phyloP scores from a whole-genome alignment of 2,329 filamentous ascomycete species.

The Fusarium udum region DNA sequence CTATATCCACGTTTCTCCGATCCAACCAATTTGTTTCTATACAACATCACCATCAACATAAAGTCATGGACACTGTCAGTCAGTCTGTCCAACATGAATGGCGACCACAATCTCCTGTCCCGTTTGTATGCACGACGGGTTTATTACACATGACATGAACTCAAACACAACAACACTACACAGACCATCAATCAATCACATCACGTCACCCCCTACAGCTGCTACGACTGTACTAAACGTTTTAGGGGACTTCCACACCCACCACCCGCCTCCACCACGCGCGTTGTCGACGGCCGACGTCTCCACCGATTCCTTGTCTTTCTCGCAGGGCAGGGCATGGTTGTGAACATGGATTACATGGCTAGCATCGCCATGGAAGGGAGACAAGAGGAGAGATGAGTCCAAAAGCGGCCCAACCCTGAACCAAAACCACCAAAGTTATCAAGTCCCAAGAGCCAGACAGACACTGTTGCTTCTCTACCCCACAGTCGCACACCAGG shows the following conservation, averaged over 20 bases:
- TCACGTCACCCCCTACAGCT: constrained; percentile 30
- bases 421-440: background rate
- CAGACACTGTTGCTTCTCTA: constrained; percentile 35
- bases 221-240: constrained; percentile 1
- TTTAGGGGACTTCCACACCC: constrained; percentile 16
- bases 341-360: constrained; percentile 6
- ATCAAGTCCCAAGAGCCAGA: background rate
- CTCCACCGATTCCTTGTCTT: constrained; percentile 32
- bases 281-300: constrained; percentile 15
- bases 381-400: constrained; percentile 4
- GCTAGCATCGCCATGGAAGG: background rate
- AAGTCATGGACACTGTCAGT: background rate
- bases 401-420: constrained; percentile 20
- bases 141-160: constrained; percentile 14
- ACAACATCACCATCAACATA: background rate
- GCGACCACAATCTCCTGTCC: background rate
- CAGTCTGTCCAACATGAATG: background rate
- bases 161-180: constrained; percentile 22
- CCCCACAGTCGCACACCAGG: constrained; percentile 42
- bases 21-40: background rate
- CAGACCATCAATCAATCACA: constrained; percentile 19
- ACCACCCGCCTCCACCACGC: constrained; percentile 23
- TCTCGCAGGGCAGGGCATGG: background rate
- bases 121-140: background rate
- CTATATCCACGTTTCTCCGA: constrained; percentile 14